Evolutionary conservation across 2,329 filamentous ascomycete species (phyloP), one percentile per base, ranked within the genome.

Genomic region (Alternaria tenuissima): DNA sequence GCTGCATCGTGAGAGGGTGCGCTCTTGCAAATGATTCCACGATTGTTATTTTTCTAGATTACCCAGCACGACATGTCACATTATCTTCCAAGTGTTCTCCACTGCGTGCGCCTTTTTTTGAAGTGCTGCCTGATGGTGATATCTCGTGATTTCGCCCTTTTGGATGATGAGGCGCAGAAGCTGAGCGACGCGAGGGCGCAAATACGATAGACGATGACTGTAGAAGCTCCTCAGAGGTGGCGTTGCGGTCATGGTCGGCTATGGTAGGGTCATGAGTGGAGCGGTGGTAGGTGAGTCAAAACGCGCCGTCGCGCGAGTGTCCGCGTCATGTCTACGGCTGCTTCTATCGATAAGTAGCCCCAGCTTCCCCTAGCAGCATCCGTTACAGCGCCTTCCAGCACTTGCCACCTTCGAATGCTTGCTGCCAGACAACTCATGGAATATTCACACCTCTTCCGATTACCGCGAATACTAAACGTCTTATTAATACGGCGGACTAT

Each of bases 391-490:
- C 62, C 65, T 63, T 59, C 60, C 61, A 64, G 60, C 62, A 56
- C 49, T 54, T 59, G 63, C 63, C 66, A 65, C 62, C 59, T 61
- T 67, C 73, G 76, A 76, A 76, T 77, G 74, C 65, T 60, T 54
- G 60, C 66, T 60, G 64, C 59, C 62, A 61, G 57, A 59, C 69
- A 66, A 70, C 69, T 67, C 70, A 78, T 78, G 76, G 75, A 77
- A 74, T 56, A 69, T 67, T 63, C 56, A 64, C 59, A 64, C 51
- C 52, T 51, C 56, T 59, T 62, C 43, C 65, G 59, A 60, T 64
- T 73, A 65, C 60, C 53, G 48, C 66, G 56, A 64, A 66, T 70
- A 68, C 59, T 44, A 56, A 55, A 64, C 68, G 66, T 62, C 59
- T 58, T 66, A 67, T 61, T 64, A 63, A 66, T 70, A 76, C 67